These are phyloP conservation scores for Solanum lycopersicoides DNA, from an alignment of 257 asterid species.

Conservation along the genomic window DNA sequence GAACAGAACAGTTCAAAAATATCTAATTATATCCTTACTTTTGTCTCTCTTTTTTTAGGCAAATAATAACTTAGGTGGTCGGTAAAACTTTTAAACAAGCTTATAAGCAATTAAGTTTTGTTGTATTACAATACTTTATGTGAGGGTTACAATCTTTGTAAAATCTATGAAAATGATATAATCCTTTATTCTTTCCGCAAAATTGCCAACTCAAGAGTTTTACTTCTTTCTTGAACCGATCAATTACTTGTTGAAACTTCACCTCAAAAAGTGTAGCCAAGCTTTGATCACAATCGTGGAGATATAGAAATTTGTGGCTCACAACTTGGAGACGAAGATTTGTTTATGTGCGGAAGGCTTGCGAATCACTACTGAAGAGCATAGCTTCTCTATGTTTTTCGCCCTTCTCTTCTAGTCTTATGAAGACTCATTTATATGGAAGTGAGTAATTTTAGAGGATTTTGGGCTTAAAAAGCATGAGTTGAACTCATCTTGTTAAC, in stretches of 20 bases:
- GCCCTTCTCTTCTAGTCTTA: no score
- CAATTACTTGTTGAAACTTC: not conserved
- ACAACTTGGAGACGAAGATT: not conserved
- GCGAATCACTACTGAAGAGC: not conserved
- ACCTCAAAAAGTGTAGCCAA: not conserved
- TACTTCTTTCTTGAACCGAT: not conserved
- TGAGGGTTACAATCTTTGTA: not conserved
- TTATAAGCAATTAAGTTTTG: not conserved
- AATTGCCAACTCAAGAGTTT: not conserved
- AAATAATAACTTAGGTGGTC: not conserved
- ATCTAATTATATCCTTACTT: not conserved
- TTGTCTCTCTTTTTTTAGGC: not conserved
- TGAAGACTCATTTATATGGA: no score
- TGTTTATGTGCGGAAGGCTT: not conserved
- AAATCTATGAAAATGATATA: not conserved
- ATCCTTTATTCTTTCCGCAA: not conserved
- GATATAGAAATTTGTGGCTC: not conserved
- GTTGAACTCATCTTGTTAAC: not conserved
- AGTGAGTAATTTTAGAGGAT: not conserved
- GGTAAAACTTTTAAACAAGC: not conserved
- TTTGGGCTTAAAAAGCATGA: not conserved
- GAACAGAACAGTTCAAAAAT: not conserved
- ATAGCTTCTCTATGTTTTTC: no score
- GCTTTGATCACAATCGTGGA: not conserved
- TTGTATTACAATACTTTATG: not conserved